A percentile compares a stretch with the other conserved stretches of the same genome.
Evolutionary conservation across 2,329 filamentous ascomycete species (phyloP).

Genomic region (Teratosphaeria nubilosa): DNA sequence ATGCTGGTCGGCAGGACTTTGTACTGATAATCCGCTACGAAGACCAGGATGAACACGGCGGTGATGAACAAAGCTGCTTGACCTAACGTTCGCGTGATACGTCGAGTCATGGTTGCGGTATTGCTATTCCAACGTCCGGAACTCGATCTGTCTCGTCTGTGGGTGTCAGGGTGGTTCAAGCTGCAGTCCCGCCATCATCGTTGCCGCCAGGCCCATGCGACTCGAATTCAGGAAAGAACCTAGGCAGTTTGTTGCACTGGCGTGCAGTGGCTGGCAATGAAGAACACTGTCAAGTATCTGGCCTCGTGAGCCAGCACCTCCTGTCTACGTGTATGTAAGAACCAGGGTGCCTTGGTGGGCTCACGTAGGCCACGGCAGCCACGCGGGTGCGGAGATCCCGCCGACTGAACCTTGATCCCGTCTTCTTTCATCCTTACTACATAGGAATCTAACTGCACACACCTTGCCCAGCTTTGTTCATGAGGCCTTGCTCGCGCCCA

Average conservation of each 20-base stretch:
- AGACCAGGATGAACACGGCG: slow-evolving; percentile 56
- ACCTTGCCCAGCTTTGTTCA: neutral
- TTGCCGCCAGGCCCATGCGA: neutral
- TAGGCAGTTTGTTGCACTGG: neutral
- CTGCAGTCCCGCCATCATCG: neutral
- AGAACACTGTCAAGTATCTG: neutral
- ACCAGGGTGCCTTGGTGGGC: too few relatives aligned
- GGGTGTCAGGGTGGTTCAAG: neutral
- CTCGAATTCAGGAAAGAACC: neutral
- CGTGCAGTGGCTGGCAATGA: neutral
- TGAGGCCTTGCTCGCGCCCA: neutral
- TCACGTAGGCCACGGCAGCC: neutral
- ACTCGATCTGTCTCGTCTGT: neutral
- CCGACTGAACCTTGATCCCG: neutral
- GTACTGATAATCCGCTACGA: slow-evolving; percentile 82
- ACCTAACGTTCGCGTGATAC: slow-evolving; percentile 51
- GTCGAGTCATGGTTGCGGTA: slow-evolving; percentile 5
- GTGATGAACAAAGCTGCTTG: slow-evolving; percentile 60
- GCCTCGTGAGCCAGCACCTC: neutral
- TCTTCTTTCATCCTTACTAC: neutral
- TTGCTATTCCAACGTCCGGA: neutral
- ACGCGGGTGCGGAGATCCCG: neutral
- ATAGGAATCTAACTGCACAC: too few relatives aligned
- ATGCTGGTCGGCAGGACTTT: slow-evolving; percentile 75
- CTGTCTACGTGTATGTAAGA: neutral